Conservation (phyloP, 768 basidiomycete genomes). For the Xerocomellus chrysenteron region DNA sequence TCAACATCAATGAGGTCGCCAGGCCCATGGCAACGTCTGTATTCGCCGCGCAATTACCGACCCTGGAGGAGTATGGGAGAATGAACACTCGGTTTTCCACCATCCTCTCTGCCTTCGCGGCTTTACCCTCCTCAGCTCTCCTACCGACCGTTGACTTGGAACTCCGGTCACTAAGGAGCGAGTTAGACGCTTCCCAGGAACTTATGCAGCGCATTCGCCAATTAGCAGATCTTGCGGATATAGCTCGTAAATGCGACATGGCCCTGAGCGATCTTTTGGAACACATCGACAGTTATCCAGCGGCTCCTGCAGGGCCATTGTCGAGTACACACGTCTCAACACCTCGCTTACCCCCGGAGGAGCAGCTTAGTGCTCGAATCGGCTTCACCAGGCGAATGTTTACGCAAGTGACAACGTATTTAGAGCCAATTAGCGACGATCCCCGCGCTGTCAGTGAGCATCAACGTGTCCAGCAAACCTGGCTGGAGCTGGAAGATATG, state of each 20-base stretch:
- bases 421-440: conserved; percentile 53
- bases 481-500: conserved; percentile 82
- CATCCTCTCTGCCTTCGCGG: conserved; percentile 45
- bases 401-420: conserved; percentile 43
- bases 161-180: conserved; percentile 56
- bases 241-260: conserved; percentile 61
- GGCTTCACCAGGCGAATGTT: conserved; percentile 59
- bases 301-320: conserved; percentile 49
- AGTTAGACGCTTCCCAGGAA: conserved; percentile 51
- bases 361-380: conserved; percentile 63
- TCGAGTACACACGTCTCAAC: conserved; percentile 49
- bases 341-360: conserved; percentile 52
- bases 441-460: conserved; percentile 58
- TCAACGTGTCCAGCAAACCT: conserved; percentile 72
- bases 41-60: conserved; percentile 49
- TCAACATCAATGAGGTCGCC: conserved; percentile 56
- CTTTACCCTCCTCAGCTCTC: conserved; percentile 44
- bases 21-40: conserved; percentile 38
- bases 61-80: conserved; percentile 43
- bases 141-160: conserved; percentile 52
- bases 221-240: conserved; percentile 53
- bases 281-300: conserved; percentile 82
- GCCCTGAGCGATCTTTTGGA: conserved; percentile 82
- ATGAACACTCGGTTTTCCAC: conserved; percentile 47
- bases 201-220: conserved; percentile 51